phyloP scores from a whole-genome alignment of 2,329 filamentous ascomycete genomes.

The Fusarium coicis region DNA sequence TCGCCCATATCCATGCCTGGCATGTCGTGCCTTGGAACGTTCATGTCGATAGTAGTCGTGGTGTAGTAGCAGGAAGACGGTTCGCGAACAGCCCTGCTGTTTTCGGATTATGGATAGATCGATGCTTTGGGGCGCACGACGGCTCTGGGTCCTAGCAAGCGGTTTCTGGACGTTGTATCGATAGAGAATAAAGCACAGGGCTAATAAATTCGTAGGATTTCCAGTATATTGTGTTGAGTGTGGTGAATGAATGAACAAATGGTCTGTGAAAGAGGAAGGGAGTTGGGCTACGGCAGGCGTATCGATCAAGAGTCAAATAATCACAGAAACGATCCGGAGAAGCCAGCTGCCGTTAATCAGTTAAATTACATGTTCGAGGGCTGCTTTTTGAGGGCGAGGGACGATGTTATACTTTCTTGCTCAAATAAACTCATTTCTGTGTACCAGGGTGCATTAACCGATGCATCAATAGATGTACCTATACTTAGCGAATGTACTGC shows the following conservation, averaged over 20 bases:
- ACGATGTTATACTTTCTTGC: conserved; percentile 26
- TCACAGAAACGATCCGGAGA: not conserved
- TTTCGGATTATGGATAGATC: not conserved
- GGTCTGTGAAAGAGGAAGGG: not conserved
- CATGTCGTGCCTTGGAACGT: conserved; percentile 42
- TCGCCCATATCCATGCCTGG: conserved; percentile 37
- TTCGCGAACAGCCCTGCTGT: not conserved
- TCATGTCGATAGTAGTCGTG: conserved; percentile 21
- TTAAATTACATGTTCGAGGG: not conserved
- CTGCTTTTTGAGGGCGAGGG: not conserved
- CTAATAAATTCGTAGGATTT: not conserved
- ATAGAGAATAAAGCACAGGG: not conserved
- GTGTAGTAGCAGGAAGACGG: not conserved
- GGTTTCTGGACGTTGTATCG: not conserved
- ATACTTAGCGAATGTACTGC: conserved; percentile 26
- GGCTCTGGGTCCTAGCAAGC: not conserved
- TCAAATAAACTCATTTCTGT: conserved; percentile 27
- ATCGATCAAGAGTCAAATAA: not conserved
- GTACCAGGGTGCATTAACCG: not conserved
- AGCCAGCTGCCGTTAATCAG: not conserved
- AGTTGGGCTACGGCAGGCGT: not conserved
- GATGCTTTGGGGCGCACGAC: not conserved
- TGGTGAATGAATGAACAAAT: not conserved
- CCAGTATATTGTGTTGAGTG: not conserved
- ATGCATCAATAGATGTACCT: conserved; percentile 15